These are phyloP conservation scores for Chaetomium globosum DNA, from an alignment of 2,329 filamentous ascomycete species.

Conservation along the genomic window DNA sequence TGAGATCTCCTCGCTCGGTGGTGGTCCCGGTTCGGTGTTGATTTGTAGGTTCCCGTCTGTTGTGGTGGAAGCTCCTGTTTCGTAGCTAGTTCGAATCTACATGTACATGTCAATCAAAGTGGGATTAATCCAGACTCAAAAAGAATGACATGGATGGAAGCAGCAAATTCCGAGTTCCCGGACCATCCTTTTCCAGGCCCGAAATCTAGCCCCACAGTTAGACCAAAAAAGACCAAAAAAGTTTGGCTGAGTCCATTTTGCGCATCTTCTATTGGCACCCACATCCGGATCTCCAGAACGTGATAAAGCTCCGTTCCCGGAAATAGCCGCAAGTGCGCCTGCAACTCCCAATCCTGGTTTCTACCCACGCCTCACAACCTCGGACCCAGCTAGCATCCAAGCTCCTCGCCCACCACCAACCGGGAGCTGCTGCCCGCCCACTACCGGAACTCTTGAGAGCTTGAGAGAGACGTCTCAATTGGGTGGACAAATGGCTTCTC, in stretches of 20 bases:
- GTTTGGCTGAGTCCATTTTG: not conserved
- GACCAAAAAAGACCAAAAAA: no score
- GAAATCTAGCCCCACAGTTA: not conserved
- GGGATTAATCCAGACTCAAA: not conserved
- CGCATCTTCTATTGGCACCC: slow-evolving; percentile 1
- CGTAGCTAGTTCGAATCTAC: not conserved
- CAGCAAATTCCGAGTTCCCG: slow-evolving; percentile 3
- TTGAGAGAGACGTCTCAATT: slow-evolving; percentile 46
- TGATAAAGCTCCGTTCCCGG: slow-evolving; percentile 25
- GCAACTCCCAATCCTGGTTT: slow-evolving; percentile 27
- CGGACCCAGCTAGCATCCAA: slow-evolving; percentile 26
- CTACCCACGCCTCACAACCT: slow-evolving; percentile 23
- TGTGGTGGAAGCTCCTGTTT: not conserved
- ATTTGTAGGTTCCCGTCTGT: not conserved
- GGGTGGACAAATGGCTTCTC: slow-evolving; percentile 60
- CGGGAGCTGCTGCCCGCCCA: slow-evolving; percentile 24
- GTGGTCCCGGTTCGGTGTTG: not conserved
- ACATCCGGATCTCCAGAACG: slow-evolving; percentile 22
- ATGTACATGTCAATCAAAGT: not conserved
- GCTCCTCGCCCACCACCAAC: slow-evolving; percentile 22
- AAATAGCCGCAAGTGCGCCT: slow-evolving; percentile 35
- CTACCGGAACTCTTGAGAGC: slow-evolving; percentile 23
- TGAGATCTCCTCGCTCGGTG: not conserved
- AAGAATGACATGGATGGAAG: slow-evolving; percentile 12
- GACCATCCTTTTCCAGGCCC: not conserved